Evolutionary conservation across 495 filamentous ascomycete species (phyloP), one percentile per base, ranked within the genome.

Genomic region (Penicillium psychrofluorescens): DNA sequence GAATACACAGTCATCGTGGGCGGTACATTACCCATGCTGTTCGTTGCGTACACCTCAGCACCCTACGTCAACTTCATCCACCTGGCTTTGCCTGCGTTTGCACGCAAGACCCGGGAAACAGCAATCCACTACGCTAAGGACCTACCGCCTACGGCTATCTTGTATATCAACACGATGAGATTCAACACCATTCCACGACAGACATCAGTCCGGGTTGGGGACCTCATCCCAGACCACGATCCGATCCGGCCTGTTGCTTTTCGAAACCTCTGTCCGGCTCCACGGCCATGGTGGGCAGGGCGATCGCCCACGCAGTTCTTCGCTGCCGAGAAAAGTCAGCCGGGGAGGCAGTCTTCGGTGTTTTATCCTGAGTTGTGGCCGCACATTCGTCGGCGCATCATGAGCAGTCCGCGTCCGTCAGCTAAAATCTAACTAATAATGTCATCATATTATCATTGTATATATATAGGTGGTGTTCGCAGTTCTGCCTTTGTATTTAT

Each of bases 1-100:
- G 4, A 22, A 22, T 4, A 22, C 3, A 22, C 22, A 86, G 83
- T 80, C 14, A 58, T 78, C 22, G 53, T 75, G 36, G 77, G 70
- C 44, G 81, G 84, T 49, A 53, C 80, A 10, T 53, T 85, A 28
- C 88, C 86, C 7, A 66, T 89, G 55, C 27, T 80, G n/a, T 80
- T 82, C 56, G 74, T 88, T 11, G 66, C 72, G 4, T 84, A 79
- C 55, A 78, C 72, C 29, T 78, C 78, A 2, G 68, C 77, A 4
- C 84, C 86, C 7, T 87, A 82, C 52, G 85, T 90, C 2, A 78
- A 79, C n/a, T 79, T 79, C 45, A 65, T 88, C 41, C 83, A 87
- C 59, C 63, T 91, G 29, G 74, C 76, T 16, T 66, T 90, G 9
- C 86, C 86, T 7, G 62, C 74, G 4, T 81, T 78, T 56, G 85